Evolutionary conservation across 768 basidiomycete species (phyloP), one percentile per base, ranked within the genome.

Genomic region (Antrodiella citrinella): DNA sequence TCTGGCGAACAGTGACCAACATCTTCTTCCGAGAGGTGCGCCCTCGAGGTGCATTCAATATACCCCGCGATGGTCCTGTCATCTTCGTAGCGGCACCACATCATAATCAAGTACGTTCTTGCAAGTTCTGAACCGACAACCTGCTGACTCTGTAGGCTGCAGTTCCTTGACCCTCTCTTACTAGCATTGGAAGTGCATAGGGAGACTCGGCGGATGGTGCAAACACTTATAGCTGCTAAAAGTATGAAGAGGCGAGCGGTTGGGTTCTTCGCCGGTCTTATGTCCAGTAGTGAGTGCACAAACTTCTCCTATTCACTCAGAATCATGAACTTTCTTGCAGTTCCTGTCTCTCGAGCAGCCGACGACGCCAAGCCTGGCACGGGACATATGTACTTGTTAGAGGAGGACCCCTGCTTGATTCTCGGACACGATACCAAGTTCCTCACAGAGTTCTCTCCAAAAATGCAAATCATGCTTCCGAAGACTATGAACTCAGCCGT

Each of bases 1-100:
- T 95, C 69, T 95, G 89, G 90, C 72, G 86, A 51, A 72, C 77
- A 2, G 77, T 95, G 51, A 91, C 88, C 56, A 88, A 88, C 68
- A 83, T 98, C 58, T 98, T 98, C 76, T 98, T 98, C 72, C 75
- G 95, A 57, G 95, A 98, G 70, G 84, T 97, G 59, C 78, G 95
- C 51, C 90, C 93, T 3, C 75, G 95, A 66, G 91, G 95, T 46
- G 88, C 93, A 26, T 97, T 88, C 77, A 90, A 96, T 64, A 90
- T 98, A 52, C 95, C 95, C 21, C 76, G 76, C 51, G 78, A 89
- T 51, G 95, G 92, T 0, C 89, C 95, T 2, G 80, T 95, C 48
- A 90, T 98, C 56, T 93, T 96, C 65, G 91, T 91, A 45, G 91
- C 78, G 40, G 93, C 90, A 9, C 93, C 93, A 39, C 93, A 97